Conservation (phyloP, 352 stramenopile genomes). For the Thalassiosira hispida region DNA sequence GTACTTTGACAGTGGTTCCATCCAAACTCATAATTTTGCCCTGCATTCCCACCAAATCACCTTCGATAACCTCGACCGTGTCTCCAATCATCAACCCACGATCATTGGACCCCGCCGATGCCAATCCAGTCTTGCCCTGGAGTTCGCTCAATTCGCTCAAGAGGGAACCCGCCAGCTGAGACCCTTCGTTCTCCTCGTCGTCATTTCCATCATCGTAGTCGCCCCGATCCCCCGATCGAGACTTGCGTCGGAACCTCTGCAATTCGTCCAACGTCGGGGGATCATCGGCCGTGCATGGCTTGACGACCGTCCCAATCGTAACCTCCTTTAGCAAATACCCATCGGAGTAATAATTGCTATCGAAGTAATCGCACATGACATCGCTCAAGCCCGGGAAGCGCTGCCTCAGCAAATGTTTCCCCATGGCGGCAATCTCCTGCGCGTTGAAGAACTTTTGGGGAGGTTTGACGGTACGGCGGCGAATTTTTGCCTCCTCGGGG, state of each 20-base stretch:
- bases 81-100: slow-evolving; percentile 83
- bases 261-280: slow-evolving; percentile 85
- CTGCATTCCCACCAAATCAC: slow-evolving; percentile 84
- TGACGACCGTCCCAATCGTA: slow-evolving; percentile 83
- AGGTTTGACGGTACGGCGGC: slow-evolving; percentile 74
- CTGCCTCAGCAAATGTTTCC: slow-evolving; percentile 65
- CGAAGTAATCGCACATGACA: slow-evolving; percentile 82
- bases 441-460: slow-evolving; percentile 86
- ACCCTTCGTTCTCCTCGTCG: slow-evolving; percentile 82
- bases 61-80: slow-evolving; percentile 85
- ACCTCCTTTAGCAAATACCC: slow-evolving; percentile 86
- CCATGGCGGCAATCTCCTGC: slow-evolving; percentile 76
- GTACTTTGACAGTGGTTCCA: slow-evolving; percentile 83
- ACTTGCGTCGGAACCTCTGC: slow-evolving; percentile 75
- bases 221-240: slow-evolving; percentile 52
- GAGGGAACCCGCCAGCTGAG: slow-evolving; percentile 78
- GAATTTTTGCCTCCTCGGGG: slow-evolving; percentile 77
- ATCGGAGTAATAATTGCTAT: slow-evolving; percentile 85
- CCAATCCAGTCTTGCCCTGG: slow-evolving; percentile 75
- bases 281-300: slow-evolving; percentile 80
- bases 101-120: slow-evolving; percentile 41
- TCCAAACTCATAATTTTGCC: slow-evolving; percentile 86
- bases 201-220: slow-evolving; percentile 59
- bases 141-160: slow-evolving; percentile 84
- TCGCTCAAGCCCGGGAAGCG: slow-evolving; percentile 74